Percentiles rank a stretch among this genome's conserved stretches.
These are phyloP conservation scores for Aspergillus sp. DNA, from an alignment of 2,329 filamentous ascomycete genomes.

Conservation along the genomic window DNA sequence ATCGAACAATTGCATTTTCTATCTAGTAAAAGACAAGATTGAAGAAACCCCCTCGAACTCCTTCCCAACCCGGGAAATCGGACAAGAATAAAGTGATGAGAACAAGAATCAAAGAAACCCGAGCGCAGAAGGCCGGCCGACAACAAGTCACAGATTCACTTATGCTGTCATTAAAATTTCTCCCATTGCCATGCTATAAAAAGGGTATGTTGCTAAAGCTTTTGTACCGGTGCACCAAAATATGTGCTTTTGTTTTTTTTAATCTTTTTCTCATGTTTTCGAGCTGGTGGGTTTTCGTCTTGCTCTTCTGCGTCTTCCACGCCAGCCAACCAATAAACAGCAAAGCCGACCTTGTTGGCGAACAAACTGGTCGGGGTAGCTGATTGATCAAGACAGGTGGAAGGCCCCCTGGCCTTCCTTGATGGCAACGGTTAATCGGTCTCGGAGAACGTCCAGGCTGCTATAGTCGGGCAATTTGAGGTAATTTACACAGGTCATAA, in stretches of 20 bases:
- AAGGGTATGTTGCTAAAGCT: conserved; percentile 11
- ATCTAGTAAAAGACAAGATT: conserved; percentile 14
- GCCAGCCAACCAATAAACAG: conserved; percentile 3
- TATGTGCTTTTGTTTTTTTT: background rate
- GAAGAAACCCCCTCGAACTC: conserved; percentile 13
- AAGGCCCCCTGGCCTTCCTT: conserved; percentile 96
- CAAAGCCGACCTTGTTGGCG: background rate
- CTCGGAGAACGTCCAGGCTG: conserved; percentile 70
- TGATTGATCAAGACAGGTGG: conserved; percentile 69
- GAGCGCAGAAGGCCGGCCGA: conserved; percentile 14
- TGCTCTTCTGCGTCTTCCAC: background rate
- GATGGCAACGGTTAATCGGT: conserved; percentile 80
- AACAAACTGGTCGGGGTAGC: conserved; percentile 12
- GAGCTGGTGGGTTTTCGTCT: background rate
- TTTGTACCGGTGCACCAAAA: conserved; percentile 11
- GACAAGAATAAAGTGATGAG: conserved; percentile 6
- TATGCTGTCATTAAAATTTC: conserved; percentile 16
- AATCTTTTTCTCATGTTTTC: background rate
- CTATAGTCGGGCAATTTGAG: conserved; percentile 96
- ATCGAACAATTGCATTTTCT: conserved; percentile 16
- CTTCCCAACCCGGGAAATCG: conserved; percentile 14
- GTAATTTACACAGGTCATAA: conserved; percentile 99
- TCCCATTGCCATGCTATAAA: conserved; percentile 4
- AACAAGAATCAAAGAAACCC: conserved; percentile 7
- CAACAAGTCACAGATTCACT: conserved; percentile 12